Base-by-base conservation (phyloP, 2,329 filamentous ascomycete species). In the Malbranchea zuffiana region DNA sequence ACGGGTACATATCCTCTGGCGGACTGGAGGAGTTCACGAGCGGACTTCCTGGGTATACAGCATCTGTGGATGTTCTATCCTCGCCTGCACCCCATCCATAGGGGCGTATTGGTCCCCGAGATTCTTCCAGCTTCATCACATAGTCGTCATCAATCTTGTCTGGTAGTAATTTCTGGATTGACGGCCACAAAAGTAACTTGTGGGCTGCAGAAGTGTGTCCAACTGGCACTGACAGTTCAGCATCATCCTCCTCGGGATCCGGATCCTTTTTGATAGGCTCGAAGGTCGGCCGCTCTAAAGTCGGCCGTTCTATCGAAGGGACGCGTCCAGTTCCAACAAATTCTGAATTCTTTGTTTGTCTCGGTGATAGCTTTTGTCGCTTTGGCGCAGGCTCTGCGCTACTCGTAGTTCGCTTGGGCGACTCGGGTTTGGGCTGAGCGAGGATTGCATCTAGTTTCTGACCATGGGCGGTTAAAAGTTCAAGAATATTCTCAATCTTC, bases 171-270 rank as follows among this genome's bases (percentile, higher is more conserved):
- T 69, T 62, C 53, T 68, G 61, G 37, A 90, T 84, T 0, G 77
- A 71, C 0, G 72, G 72, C 77, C 81, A 86, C 31, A 72, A 68
- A 18, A 96, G 64, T 12, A 96, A 66, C 44, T 86, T 74, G 34
- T 90, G 83, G 1, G 86, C 86, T n/a, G 85, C 75, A 0, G 87
- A 95, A 0, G 84, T 92, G 52, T 96, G 88, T 47, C 93, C 83
- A 18, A 78, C 74, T 1, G 85, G 82, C 39, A 93, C 82, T 1
- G 80, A 74, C 10, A 82, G 72, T 46, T 77, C 71, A 31, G 75
- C 76, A 18, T 58, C 56, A 19, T 60, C 55, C 6, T 33, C 30
- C 16, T 13, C 28, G 13, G 29, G 15, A 11, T 29, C 19, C 10
- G 20, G 1, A 71, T 70, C 8, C 60, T 63, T 5, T 45, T 38